Evolutionary conservation across 495 filamentous ascomycete genomes (phyloP).

Genomic region (Penicillium silybi): DNA sequence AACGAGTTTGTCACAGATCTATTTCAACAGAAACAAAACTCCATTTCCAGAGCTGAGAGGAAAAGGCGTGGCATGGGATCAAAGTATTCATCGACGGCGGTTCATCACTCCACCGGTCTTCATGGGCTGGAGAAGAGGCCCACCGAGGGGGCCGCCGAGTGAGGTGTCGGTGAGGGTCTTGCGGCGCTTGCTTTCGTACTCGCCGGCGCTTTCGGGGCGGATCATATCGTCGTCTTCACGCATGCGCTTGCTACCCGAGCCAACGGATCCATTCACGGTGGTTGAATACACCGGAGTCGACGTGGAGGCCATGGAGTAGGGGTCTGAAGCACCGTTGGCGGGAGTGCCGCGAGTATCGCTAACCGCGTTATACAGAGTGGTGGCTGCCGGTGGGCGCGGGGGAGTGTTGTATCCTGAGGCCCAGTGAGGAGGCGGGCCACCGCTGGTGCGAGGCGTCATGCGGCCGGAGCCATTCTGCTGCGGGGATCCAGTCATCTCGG

Average conservation of each 20-base stretch:
- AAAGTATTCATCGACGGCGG: slow-evolving; percentile 33
- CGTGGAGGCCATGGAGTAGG: slow-evolving; percentile 58
- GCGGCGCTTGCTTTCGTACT: slow-evolving; percentile 74
- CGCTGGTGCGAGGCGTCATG: slow-evolving; percentile 77
- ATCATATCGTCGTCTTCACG: slow-evolving; percentile 72
- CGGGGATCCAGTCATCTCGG: slow-evolving; percentile 86
- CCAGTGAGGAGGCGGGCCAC: slow-evolving; percentile 67
- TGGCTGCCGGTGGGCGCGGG: slow-evolving; percentile 65
- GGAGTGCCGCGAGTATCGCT: slow-evolving; percentile 72
- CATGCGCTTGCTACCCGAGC: slow-evolving; percentile 68
- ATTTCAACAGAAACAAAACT: slow-evolving; percentile 18
- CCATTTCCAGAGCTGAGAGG: slow-evolving; percentile 12
- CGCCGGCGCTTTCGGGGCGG: slow-evolving; percentile 63
- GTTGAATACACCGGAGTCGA: slow-evolving; percentile 53
- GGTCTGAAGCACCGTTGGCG: slow-evolving; percentile 64
- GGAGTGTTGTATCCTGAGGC: slow-evolving; percentile 75
- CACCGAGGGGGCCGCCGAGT: slow-evolving; percentile 44
- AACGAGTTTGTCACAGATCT: slow-evolving; percentile 14
- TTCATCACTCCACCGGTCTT: slow-evolving; percentile 38
- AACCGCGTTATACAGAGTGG: slow-evolving; percentile 87
- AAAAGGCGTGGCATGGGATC: slow-evolving; percentile 7
- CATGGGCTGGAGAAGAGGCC: slow-evolving; percentile 42
- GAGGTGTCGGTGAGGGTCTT: slow-evolving; percentile 69
- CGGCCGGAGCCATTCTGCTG: slow-evolving; percentile 82
- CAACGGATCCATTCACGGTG: slow-evolving; percentile 62